phyloP scores from a whole-genome alignment of 208 protist genomes.

The Acanthamoeba divionensis region DNA sequence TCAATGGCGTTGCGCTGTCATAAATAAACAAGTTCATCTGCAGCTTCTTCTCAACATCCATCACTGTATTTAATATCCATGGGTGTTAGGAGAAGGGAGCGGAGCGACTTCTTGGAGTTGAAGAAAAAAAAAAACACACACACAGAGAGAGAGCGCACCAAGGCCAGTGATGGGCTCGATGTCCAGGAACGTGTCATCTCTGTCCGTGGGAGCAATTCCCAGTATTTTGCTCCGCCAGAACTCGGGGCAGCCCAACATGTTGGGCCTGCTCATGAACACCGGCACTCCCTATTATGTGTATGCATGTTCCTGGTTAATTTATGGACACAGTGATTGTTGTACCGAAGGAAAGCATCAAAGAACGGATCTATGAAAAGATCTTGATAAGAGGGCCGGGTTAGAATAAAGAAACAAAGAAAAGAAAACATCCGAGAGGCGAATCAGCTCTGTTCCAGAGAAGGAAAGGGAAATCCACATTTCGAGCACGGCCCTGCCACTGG shows the following conservation, averaged over 20 bases:
- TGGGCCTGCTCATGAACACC: slow-evolving; percentile 44
- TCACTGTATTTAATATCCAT: background rate
- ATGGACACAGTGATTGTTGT: no score
- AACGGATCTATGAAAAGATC: no score
- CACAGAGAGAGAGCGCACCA: background rate
- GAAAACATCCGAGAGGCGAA: no score
- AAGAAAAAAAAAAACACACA: background rate
- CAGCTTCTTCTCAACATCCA: slow-evolving; percentile 37
- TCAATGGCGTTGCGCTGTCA: background rate
- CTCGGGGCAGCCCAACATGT: slow-evolving; percentile 18
- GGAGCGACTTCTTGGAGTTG: background rate
- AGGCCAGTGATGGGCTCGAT: slow-evolving; percentile 40
- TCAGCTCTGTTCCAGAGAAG: no score
- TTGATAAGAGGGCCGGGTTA: no score
- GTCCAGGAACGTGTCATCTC: slow-evolving; percentile 10
- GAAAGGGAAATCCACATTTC: no score
- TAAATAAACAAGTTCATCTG: slow-evolving; percentile 25
- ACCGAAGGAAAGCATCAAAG: no score
- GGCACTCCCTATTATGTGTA: background rate
- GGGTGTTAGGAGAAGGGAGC: background rate
- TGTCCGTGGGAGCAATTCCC: background rate
- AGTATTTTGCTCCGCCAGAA: background rate
- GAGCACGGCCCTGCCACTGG: no score
- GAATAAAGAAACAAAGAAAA: background rate
- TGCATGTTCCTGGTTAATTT: no score